A percentile compares a stretch with the other conserved stretches of the same genome.
Conservation (phyloP, 2,329 filamentous ascomycete species). For the Trichoderma endophyticum region DNA sequence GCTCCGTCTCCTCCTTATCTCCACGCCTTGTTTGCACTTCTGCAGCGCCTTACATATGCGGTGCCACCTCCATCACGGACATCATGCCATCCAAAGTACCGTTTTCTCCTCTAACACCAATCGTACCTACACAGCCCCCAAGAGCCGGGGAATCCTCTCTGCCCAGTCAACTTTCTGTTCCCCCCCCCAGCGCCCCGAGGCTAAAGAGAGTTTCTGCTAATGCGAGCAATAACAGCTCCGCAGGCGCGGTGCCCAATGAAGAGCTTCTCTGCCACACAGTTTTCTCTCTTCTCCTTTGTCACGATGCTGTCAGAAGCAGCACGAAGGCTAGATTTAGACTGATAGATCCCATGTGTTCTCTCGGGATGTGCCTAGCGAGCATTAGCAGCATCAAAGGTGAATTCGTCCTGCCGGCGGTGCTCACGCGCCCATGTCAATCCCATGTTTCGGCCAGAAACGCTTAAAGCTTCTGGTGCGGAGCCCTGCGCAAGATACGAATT, state of each 20-base stretch:
- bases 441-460: neutral
- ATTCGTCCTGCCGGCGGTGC: neutral
- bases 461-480: neutral
- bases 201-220: constrained; percentile 7
- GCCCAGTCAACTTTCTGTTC: neutral
- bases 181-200: neutral
- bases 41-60: neutral
- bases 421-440: neutral
- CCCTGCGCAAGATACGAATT: neutral
- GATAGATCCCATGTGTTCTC: neutral
- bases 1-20: neutral
- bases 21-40: neutral
- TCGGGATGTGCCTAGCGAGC: neutral
- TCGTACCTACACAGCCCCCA: neutral
- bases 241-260: neutral
- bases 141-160: neutral
- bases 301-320: neutral
- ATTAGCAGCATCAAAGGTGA: neutral
- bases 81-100: neutral
- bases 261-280: neutral
- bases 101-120: neutral
- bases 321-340: neutral
- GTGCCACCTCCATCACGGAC: neutral
- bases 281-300: neutral
- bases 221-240: neutral